phyloP scores from a whole-genome alignment of 805 yeast species.

The Saccharomycopsis babjevae region DNA sequence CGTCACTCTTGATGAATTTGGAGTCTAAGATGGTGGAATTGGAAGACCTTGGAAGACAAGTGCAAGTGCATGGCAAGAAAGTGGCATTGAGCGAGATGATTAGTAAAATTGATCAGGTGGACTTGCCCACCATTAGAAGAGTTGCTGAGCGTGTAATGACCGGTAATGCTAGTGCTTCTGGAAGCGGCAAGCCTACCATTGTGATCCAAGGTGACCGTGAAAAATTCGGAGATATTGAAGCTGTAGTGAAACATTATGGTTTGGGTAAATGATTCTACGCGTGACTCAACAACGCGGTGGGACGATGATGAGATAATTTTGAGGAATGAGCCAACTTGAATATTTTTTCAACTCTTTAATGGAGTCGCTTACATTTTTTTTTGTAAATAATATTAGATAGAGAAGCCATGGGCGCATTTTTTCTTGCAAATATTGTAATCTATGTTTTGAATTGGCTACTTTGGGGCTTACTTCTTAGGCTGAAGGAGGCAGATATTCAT shows the following conservation, averaged over 20 bases:
- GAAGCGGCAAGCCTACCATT: conserved; percentile 65
- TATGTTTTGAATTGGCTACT: too few relatives aligned
- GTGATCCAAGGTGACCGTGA: conserved; percentile 86
- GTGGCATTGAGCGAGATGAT: conserved; percentile 78
- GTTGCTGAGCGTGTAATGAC: conserved; percentile 72
- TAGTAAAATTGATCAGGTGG: conserved; percentile 55
- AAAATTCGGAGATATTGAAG: conserved; percentile 73
- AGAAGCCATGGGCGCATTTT: too few relatives aligned
- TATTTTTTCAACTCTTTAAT: too few relatives aligned
- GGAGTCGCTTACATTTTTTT: too few relatives aligned
- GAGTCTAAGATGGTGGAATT: conserved; percentile 90
- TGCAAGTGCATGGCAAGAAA: conserved; percentile 71
- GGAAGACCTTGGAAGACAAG: conserved; percentile 93
- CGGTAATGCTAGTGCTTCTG: conserved; percentile 45
- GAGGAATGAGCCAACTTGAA: too few relatives aligned
- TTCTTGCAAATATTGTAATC: too few relatives aligned
- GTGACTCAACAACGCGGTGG: too few relatives aligned
- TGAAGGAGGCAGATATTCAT: too few relatives aligned
- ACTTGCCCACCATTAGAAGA: conserved; percentile 54
- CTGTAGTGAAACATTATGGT: conserved; percentile 58
- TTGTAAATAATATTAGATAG: too few relatives aligned
- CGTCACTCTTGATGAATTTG: conserved; percentile 82
- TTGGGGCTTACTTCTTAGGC: too few relatives aligned
- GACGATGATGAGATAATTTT: too few relatives aligned
- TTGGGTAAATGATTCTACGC: conserved; percentile 36